These are phyloP conservation scores for Bocquillonia castaneifolia DNA, from an alignment of 441 rosid genomes.

Conservation along the genomic window DNA sequence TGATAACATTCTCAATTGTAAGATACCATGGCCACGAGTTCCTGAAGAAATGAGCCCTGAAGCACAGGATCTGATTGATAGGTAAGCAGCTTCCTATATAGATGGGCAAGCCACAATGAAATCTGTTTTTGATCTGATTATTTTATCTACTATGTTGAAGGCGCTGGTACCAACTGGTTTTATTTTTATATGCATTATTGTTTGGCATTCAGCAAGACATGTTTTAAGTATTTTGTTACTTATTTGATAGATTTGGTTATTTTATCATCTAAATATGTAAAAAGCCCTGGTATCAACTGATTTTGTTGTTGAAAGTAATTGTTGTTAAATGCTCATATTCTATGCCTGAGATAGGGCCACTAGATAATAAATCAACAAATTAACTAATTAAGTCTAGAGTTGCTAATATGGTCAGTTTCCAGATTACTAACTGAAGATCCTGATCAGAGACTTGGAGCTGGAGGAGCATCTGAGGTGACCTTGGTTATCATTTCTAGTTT, in stretches of 20 bases:
- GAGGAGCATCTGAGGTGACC: constrained; percentile 90
- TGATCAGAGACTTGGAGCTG: constrained; percentile 89
- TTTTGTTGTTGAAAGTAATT: too few relatives aligned
- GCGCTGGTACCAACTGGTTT: background rate
- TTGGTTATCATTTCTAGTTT: constrained; percentile 20
- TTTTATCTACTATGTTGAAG: background rate
- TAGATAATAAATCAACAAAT: constrained; percentile 2
- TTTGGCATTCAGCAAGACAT: background rate
- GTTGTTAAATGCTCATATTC: background rate
- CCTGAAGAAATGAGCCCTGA: constrained; percentile 88
- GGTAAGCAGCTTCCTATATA: constrained; percentile 41
- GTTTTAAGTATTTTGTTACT: background rate
- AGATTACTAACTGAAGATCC: constrained; percentile 98
- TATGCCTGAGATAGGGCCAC: background rate
- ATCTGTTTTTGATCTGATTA: background rate
- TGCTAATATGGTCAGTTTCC: constrained; percentile 26
- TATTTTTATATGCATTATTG: background rate
- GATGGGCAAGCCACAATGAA: background rate
- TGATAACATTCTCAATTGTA: constrained; percentile 95
- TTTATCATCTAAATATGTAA: too few relatives aligned
- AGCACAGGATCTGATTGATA: constrained; percentile 78
- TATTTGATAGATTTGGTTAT: too few relatives aligned
- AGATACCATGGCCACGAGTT: constrained; percentile 90
- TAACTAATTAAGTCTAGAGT: background rate
- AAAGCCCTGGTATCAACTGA: too few relatives aligned